A percentile compares a stretch with the other conserved stretches of the same genome.
Conservation (phyloP, 1,139 yeast genomes). For the Blastobotrys proliferans region DNA sequence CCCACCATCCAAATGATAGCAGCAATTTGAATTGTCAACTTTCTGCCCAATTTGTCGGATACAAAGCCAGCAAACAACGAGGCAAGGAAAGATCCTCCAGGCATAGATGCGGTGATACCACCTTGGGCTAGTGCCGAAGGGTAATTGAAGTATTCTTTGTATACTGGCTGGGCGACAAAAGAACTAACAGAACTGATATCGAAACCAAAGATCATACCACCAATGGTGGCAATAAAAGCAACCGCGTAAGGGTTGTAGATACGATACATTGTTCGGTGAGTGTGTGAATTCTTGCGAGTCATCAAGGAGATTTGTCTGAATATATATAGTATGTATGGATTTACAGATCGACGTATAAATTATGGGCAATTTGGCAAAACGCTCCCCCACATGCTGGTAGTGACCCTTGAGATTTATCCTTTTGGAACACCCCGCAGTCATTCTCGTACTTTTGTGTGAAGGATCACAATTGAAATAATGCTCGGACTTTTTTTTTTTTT, state of each 20-base stretch:
- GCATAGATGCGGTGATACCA: conserved; percentile 91
- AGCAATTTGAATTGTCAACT: conserved; percentile 69
- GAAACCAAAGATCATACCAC: conserved; percentile 95
- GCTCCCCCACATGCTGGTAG: no score
- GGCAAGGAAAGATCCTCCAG: conserved; percentile 73
- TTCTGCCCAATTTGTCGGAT: conserved; percentile 78
- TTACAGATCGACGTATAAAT: no score
- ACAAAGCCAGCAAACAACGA: conserved; percentile 34
- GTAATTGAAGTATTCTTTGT: conserved; percentile 38
- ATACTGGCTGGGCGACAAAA: conserved; percentile 65
- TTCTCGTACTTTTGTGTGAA: no score
- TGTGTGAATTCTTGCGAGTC: no score
- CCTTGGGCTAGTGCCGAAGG: conserved; percentile 57
- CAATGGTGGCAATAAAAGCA: conserved; percentile 62
- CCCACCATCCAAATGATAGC: conserved; percentile 76
- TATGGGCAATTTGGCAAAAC: no score
- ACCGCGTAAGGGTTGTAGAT: conserved; percentile 41
- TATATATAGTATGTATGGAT: no score
- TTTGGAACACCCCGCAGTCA: no score
- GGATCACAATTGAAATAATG: no score
- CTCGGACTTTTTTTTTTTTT: no score
- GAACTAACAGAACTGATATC: conserved; percentile 91
- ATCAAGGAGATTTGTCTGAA: no score
- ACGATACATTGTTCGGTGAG: no score
- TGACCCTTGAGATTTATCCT: no score